Percentiles rank a stretch among this genome's conserved stretches.
These are phyloP conservation scores for Cladorrhinum sp. DNA, from an alignment of 2,329 filamentous ascomycete genomes.

Conservation along the genomic window DNA sequence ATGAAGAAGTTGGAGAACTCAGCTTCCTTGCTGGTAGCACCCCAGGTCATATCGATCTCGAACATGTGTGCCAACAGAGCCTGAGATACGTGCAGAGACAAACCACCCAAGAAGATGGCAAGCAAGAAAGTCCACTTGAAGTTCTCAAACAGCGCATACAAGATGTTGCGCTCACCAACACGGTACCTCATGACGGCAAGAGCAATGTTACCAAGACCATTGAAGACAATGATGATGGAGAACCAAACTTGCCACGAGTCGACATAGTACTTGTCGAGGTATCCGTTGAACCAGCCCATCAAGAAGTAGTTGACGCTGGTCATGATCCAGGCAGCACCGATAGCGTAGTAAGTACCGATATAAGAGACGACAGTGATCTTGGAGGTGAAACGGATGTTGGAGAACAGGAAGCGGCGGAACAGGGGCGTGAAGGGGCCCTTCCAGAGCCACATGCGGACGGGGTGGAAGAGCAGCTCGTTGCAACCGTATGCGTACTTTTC, in stretches of 20 bases:
- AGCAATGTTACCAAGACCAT: constrained; percentile 68
- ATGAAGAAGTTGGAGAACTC: constrained; percentile 82
- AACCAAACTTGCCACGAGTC: constrained; percentile 79
- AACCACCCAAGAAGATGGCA: constrained; percentile 77
- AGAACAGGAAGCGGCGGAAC: constrained; percentile 70
- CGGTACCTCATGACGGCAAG: constrained; percentile 72
- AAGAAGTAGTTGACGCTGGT: constrained; percentile 73
- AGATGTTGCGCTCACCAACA: constrained; percentile 59
- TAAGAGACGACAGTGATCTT: constrained; percentile 75
- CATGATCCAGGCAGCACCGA: constrained; percentile 72
- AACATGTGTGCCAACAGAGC: constrained; percentile 81
- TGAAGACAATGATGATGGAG: constrained; percentile 75
- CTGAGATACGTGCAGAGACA: constrained; percentile 77
- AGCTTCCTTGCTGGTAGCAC: constrained; percentile 77
- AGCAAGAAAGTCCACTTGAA: constrained; percentile 73
- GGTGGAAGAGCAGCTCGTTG: constrained; percentile 78
- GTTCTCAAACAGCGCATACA: constrained; percentile 58
- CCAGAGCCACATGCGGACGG: constrained; percentile 68
- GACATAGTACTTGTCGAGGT: constrained; percentile 76
- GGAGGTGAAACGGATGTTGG: constrained; percentile 69
- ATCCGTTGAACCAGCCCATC: constrained; percentile 72
- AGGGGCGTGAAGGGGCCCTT: constrained; percentile 75
- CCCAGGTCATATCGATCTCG: constrained; percentile 82
- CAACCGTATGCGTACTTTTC: constrained; percentile 86
- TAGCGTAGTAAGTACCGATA: constrained; percentile 77